Base-by-base conservation (phyloP, 1,284 basidiomycete genomes). In the Lignosus rhinocerotis region DNA sequence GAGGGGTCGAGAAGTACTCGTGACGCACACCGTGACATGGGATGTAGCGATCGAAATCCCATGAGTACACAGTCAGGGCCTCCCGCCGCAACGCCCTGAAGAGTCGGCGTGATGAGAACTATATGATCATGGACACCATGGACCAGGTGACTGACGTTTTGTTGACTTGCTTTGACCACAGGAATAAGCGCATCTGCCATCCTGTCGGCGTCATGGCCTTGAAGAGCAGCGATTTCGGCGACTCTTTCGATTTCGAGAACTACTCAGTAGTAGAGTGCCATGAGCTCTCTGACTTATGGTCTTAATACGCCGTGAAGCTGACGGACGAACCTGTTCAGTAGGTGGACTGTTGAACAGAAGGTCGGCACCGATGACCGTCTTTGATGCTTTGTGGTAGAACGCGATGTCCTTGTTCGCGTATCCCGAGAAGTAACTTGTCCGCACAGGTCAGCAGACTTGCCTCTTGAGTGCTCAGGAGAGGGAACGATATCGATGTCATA, bases 41-140 rank as follows among this genome's bases (percentile, higher is more conserved):
- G 58, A 98, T 93, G 68, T 98, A 90, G 47, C 91, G 80, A 33
- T 91, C 84, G 72, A 94, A 96, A 67, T 96, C 88, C 93, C 93
- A 95, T 1, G 75, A 80, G 1, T 85, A 80, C 1, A 96, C 92
- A 1, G 79, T 87, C 65, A 80, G 83, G 3, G 83, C 87, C 65
- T 93, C 86, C 21, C 83, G 80, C 51, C 78, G 80, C 90, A 93
- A 91, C 5, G 83, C 85, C 30, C 90, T 93, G 42, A 6, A 44
- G 25, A 25, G 25, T 25, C 25, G 25, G 25, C 25, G 25, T 25
- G 25, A 25, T 25, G 25, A 25, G 25, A 25, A 25, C 25, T 25
- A 25, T 25, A 25, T 25, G n/a, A n/a, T n/a, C n/a, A n/a, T n/a
- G 41, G 41, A 17, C 21, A 30, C 8, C 11, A 25, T 25, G 25